Evolutionary conservation across 2,329 filamentous ascomycete species (phyloP).

Genomic region (Aureobasidium sp.): DNA sequence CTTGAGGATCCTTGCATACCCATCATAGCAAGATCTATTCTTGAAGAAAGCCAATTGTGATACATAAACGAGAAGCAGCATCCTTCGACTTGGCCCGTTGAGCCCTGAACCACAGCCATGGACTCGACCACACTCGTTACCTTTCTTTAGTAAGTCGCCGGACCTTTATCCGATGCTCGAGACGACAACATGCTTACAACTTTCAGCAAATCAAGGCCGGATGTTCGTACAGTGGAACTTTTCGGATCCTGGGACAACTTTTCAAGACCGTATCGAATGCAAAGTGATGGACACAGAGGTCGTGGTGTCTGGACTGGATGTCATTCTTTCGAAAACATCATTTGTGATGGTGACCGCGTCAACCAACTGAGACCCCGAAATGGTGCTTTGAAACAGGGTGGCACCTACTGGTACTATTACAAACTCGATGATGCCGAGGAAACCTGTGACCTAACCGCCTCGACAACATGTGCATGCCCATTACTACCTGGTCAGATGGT

Average conservation of each 20-base stretch:
- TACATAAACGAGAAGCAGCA: neutral
- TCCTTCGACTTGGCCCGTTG: neutral
- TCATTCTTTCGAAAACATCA: slow-evolving; percentile 77
- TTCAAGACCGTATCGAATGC: slow-evolving; percentile 67
- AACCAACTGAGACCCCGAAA: slow-evolving; percentile 52
- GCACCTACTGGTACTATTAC: slow-evolving; percentile 97
- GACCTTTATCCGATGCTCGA: neutral
- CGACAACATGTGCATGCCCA: slow-evolving; percentile 72
- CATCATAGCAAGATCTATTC: neutral
- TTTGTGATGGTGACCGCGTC: slow-evolving; percentile 64
- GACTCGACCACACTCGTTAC: slow-evolving; percentile 33
- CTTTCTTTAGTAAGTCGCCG: slow-evolving; percentile 28
- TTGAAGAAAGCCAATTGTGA: neutral
- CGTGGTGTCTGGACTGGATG: slow-evolving; percentile 78
- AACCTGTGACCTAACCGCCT: slow-evolving; percentile 63
- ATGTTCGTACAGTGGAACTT: slow-evolving; percentile 65
- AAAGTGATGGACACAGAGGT: slow-evolving; percentile 69
- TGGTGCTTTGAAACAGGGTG: slow-evolving; percentile 84
- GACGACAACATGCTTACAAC: neutral
- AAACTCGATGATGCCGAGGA: slow-evolving; percentile 73
- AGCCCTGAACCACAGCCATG: slow-evolving; percentile 20
- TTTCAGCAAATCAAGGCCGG: slow-evolving; percentile 33
- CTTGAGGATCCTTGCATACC: neutral
- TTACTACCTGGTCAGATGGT: slow-evolving; percentile 81
- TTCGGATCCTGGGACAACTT: slow-evolving; percentile 97